Base-by-base conservation (phyloP, 2,329 filamentous ascomycete species). In the Huntiella omanensis region DNA sequence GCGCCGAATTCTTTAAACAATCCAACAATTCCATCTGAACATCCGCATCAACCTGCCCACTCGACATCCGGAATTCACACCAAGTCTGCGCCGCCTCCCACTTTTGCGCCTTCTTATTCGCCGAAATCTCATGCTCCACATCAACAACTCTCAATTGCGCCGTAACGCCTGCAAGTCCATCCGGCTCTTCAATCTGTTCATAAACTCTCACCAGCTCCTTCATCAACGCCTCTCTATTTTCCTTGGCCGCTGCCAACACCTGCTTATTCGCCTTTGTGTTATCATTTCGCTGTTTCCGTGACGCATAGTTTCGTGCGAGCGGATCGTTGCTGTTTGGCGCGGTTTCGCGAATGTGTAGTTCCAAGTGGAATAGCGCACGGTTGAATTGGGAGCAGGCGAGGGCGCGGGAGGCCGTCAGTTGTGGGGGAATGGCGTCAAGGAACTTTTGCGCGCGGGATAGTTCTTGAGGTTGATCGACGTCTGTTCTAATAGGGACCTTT, bases 41-140 rank as follows among this genome's bases (percentile, higher is more conserved):
- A 48, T 92, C 81, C 13, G 73, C 59, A 56, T 93, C 80, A 45
- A 79, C 68, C 0, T 88, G 87, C 40, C 80, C 71, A 54, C 91
- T 78, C 2, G 82, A 79, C 33, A 96, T 69, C 52, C 87, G 80
- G 52, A 94, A 77, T 58, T 98, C 87, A 60, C 95, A 96, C 91
- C 92, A 98, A 52, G 84, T 93, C 62, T 96, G 91, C 17, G 87
- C 91, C 44, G 88, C 84, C 12, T 83, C 80, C 87, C 91, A 98
- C 51, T 87, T 72, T 3, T 91, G 91, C 15, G 87, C 83, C 60
- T 94, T 96, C 48, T 83, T 77, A 62, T 98, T 86, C 55, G 92
- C 85, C 47, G 95, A 69, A 32, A 95, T 81, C 58, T 96, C 87
- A 58, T 95, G 88, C 50, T 94, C 83, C 43, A 95, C 80, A 53